Base-by-base conservation (phyloP, 2,329 filamentous ascomycete genomes). In the Diaporthe ilicicola region DNA sequence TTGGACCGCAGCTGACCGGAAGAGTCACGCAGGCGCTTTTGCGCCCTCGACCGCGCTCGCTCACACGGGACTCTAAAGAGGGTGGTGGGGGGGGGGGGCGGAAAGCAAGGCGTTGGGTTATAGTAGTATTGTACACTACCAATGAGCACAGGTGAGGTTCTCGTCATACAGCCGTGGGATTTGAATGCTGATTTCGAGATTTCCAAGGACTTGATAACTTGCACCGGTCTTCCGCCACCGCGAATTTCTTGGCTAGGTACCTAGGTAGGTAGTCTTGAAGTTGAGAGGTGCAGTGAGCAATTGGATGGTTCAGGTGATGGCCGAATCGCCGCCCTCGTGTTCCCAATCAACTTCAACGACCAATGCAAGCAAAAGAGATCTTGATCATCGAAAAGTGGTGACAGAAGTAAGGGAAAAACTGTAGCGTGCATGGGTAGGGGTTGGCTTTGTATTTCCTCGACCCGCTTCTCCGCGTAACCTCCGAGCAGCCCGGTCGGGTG, bases 391-490 rank as follows among this genome's bases (percentile, higher is more conserved):
- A 46, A n/a, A 61, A 61, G 37, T 61, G 56, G 56, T 15, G 39
- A 61, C 56, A 22, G 27, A 4, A 17, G 27, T 27, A 13, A n/a
- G 19, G 15, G 6, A 32, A 19, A 44, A 15, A n/a, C 27, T 61
- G 55, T 19, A n/a, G 19, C 19, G 24, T 46, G 56, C 39, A 61
- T 24, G 37, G 55, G 39, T 44, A 39, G 39, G 37, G 55, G 39
- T 0, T 15, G 27, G 24, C 13, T 19, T 17, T 13, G 4, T 32
- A 62, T 24, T 27, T 48, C 48, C 42, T 62, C 27, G 59, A 62
- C 59, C 59, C 59, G 42, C 59, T 48, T 62, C 59, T 62, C 59
- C 59, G 42, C 42, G 42, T 48, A 17, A 62, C 42, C 29, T 48
- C 59, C 59, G 59, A 62, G 6, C 59, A 48, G 27, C 6, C 59